These are phyloP conservation scores for Yarrowia porcina DNA, from an alignment of 805 yeast genomes.

Conservation along the genomic window DNA sequence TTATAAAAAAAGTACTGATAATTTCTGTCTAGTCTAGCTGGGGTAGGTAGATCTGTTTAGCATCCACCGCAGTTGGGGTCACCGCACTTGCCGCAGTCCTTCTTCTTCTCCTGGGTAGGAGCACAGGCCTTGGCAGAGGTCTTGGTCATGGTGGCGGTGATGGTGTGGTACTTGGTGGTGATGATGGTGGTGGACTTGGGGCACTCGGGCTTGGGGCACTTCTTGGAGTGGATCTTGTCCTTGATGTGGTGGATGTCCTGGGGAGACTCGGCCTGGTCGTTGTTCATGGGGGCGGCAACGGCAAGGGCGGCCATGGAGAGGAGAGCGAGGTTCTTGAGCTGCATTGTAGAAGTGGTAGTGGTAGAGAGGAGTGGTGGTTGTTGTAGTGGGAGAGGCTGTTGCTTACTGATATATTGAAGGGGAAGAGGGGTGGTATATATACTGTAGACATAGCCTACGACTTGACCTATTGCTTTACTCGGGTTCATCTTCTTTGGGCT, in stretches of 20 bases:
- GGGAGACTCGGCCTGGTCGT: conserved; percentile 1
- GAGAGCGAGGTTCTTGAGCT: conserved; percentile 24
- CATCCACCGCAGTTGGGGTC: conserved; percentile 6
- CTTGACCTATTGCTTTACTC: neutral
- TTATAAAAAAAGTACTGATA: neutral
- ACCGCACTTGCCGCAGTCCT: conserved; percentile 16
- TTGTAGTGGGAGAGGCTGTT: neutral
- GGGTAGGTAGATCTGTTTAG: neutral
- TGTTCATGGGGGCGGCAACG: neutral
- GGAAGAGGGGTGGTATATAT: neutral
- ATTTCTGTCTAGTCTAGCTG: neutral
- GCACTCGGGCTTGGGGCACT: conserved; percentile 20
- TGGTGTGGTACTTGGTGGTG: neutral
- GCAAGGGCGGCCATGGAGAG: conserved; percentile 19
- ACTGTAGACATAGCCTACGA: neutral
- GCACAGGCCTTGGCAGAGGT: neutral
- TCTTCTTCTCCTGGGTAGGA: conserved; percentile 14
- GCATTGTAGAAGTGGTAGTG: neutral
- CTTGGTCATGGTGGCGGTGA: neutral
- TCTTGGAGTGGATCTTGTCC: conserved; percentile 5
- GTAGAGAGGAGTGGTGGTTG: too few relatives aligned
- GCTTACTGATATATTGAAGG: neutral
- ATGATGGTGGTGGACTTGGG: conserved; percentile 8
- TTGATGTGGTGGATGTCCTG: conserved; percentile 15
- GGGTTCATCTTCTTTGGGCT: neutral